A percentile compares a stretch with the other conserved stretches of the same genome.
Conservation (phyloP, 331 rosid genomes). For the Spiraea crenata region DNA sequence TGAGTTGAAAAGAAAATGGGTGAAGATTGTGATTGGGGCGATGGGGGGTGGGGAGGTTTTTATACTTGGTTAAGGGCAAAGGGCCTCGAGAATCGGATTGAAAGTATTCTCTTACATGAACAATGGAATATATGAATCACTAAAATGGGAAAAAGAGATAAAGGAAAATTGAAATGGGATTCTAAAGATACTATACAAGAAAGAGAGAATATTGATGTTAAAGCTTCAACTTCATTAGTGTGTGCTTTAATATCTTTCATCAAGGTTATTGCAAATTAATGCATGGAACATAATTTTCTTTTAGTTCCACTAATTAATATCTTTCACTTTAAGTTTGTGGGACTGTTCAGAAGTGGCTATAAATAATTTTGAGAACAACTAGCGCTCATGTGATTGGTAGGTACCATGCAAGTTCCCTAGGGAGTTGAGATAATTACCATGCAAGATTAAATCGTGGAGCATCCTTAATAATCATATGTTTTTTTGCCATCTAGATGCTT, state of each 20-base stretch:
- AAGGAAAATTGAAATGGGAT: conserved; percentile 33
- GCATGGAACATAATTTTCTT: not conserved
- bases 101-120: conserved; percentile 30
- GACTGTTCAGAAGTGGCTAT: no score
- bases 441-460: no score
- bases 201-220: not conserved
- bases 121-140: conserved; percentile 44
- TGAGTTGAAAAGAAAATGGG: conserved; percentile 11
- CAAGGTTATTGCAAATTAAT: not conserved
- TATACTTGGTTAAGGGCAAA: conserved; percentile 54
- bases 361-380: no score
- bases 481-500: not conserved
- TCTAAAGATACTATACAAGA: conserved; percentile 7
- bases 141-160: conserved; percentile 28
- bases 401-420: no score
- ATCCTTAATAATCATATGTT: no score
- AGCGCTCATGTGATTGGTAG: no score
- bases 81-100: conserved; percentile 50
- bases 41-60: conserved; percentile 37
- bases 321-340: no score
- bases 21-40: conserved; percentile 33
- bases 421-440: not conserved
- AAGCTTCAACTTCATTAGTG: conserved; percentile 6
- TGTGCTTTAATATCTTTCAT: conserved; percentile 14
- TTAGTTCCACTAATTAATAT: not conserved